These are phyloP conservation scores for Leptosphaerulina australis DNA, from an alignment of 2,329 filamentous ascomycete genomes.

Conservation along the genomic window DNA sequence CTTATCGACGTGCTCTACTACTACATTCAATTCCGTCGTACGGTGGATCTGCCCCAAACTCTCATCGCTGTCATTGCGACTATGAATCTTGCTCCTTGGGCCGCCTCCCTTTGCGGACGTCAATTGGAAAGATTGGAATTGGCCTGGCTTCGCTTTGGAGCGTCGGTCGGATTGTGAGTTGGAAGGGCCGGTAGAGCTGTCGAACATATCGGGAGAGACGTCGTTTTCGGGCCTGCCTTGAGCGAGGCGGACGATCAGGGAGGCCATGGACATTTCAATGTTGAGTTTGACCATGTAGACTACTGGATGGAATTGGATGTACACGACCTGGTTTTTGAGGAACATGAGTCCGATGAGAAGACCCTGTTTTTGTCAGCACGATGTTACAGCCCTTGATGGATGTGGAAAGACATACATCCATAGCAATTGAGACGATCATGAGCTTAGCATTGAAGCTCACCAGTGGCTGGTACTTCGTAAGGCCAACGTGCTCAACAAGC, in stretches of 20 bases:
- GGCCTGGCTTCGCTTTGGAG: constrained; percentile 12
- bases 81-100: constrained; percentile 20
- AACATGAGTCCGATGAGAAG: constrained; percentile 51
- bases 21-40: constrained; percentile 33
- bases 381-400: background rate
- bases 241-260: constrained; percentile 49
- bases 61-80: constrained; percentile 33
- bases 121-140: constrained; percentile 29
- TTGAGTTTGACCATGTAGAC: constrained; percentile 54
- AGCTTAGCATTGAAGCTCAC: constrained; percentile 52
- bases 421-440: constrained; percentile 49
- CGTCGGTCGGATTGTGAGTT: constrained; percentile 23
- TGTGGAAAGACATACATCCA: constrained; percentile 45
- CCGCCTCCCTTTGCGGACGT: constrained; percentile 16
- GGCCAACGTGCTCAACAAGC: constrained; percentile 48
- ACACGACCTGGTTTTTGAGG: constrained; percentile 46
- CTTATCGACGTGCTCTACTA: constrained; percentile 23
- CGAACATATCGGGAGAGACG: constrained; percentile 27
- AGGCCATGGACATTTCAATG: constrained; percentile 55
- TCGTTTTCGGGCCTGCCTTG: constrained; percentile 39
- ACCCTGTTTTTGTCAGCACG: constrained; percentile 21
- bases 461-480: constrained; percentile 51
- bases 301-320: constrained; percentile 52
- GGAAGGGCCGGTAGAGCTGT: constrained; percentile 27
- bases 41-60: constrained; percentile 33